Evolutionary conservation across 306 rosid genomes (phyloP).

Genomic region (Herpetospermum pedunculosum): DNA sequence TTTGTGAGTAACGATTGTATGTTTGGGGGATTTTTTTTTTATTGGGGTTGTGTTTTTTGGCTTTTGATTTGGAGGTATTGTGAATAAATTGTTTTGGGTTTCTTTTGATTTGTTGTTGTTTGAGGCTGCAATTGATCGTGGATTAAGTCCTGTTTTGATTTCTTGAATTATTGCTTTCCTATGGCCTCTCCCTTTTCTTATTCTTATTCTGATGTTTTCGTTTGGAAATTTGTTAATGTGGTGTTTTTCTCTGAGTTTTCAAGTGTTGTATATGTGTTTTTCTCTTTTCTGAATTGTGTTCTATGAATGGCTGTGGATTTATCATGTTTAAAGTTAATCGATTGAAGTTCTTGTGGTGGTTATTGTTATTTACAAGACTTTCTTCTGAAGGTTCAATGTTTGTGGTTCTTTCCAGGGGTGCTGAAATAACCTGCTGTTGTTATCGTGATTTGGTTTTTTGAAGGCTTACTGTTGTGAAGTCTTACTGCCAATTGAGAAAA

Average conservation of each 20-base stretch:
- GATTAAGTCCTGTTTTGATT: background rate
- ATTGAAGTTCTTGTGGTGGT: background rate
- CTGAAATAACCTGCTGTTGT: background rate
- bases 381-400: background rate
- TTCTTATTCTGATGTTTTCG: background rate
- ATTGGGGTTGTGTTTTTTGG: background rate
- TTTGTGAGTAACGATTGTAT: background rate
- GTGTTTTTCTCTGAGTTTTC: background rate
- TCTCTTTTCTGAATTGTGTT: background rate
- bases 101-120: background rate
- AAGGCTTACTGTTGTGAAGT: background rate
- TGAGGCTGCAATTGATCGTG: background rate
- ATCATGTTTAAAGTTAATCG: background rate
- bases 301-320: background rate
- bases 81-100: background rate
- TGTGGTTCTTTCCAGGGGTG: constrained; percentile 6
- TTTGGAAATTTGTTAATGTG: background rate
- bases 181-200: background rate
- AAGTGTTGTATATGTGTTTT: background rate
- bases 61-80: background rate
- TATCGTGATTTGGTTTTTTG: background rate
- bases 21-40: background rate
- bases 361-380: background rate
- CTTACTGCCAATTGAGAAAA: constrained; percentile 13
- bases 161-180: background rate